phyloP scores from a whole-genome alignment of 495 filamentous ascomycete genomes.

The Cercophora samala region DNA sequence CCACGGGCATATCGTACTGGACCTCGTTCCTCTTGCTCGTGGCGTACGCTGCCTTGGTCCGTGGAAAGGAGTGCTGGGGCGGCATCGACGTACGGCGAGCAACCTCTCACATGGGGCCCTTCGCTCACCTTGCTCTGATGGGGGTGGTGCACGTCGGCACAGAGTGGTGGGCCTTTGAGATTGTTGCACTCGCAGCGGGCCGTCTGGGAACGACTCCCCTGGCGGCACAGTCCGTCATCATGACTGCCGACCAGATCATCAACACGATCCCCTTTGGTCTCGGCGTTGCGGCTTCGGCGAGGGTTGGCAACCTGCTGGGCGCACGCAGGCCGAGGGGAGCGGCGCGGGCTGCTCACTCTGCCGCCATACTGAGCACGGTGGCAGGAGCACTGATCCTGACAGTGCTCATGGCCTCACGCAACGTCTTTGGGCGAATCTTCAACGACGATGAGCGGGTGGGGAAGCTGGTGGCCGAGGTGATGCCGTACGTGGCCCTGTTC shows the following conservation, averaged over 20 bases:
- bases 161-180: constrained; percentile 97
- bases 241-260: constrained; percentile 90
- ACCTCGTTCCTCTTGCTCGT: constrained; percentile 74
- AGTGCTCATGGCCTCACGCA: constrained; percentile 67
- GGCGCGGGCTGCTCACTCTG: constrained; percentile 69
- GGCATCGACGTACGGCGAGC: constrained; percentile 64
- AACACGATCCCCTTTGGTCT: constrained; percentile 92
- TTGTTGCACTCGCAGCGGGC: constrained; percentile 87
- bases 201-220: constrained; percentile 77
- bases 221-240: constrained; percentile 87
- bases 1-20: constrained; percentile 87
- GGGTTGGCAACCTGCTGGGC: constrained; percentile 82
- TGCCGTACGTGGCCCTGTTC: constrained; percentile 86
- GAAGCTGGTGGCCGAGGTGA: constrained; percentile 71
- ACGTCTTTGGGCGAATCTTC: constrained; percentile 80
- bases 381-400: constrained; percentile 67
- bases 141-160: constrained; percentile 89
- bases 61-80: constrained; percentile 78
- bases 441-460: constrained; percentile 76
- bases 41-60: constrained; percentile 68
- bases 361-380: constrained; percentile 69
- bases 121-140: constrained; percentile 70
- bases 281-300: constrained; percentile 75
- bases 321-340: constrained; percentile 65
- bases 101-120: constrained; percentile 63